Evolutionary conservation across 208 protist genomes (phyloP), one percentile per base, ranked within the genome.

Genomic region (Leishmania amazonensis): DNA sequence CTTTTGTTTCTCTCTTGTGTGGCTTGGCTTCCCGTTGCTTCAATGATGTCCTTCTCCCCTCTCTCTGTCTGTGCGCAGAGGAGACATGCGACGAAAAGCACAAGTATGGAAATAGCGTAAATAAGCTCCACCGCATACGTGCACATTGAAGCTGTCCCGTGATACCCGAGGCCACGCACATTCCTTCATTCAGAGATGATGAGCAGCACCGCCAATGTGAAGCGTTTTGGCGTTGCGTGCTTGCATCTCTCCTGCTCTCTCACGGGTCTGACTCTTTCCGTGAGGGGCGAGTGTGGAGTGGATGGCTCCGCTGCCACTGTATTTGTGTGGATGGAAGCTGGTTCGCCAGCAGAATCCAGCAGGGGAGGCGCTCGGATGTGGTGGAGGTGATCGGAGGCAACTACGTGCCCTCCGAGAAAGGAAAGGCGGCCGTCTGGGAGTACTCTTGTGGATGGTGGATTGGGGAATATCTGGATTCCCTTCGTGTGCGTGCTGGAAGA

Each of bases 1-100:
- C 79, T 65, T 84, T 81, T 58, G 47, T 75, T 7, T 58, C 8
- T 54, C 28, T 58, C 47, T 79, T 75, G 78, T 19, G 62, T 84
- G 13, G 58, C 53, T 60, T 15, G 21, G 60, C 28, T 15, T 65
- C 60, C 17, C 71, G 80, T 87, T 77, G 40, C 74, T 74, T 83
- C 49, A 49, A 5, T 49, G 40, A n/a, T 42, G 67, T 49, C 83
- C 77, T 57, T 53, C 54, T 51, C 83, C 81, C 45, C 28, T 49
- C 24, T 71, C 28, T 21, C n/a, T 78, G 15, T 31, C 49, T 73
- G 2, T 51, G 7, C 9, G 1, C 9, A 21, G 13, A 53, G 67
- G 31, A 4, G 42, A 1, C 21, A 3, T 21, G 42, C 5, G 24
- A 24, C 7, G 11, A 35, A 62, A 49, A n/a, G 31, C 31, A 42